Conservation (phyloP, 1,139 yeast species). For the Yarrowia galli region DNA sequence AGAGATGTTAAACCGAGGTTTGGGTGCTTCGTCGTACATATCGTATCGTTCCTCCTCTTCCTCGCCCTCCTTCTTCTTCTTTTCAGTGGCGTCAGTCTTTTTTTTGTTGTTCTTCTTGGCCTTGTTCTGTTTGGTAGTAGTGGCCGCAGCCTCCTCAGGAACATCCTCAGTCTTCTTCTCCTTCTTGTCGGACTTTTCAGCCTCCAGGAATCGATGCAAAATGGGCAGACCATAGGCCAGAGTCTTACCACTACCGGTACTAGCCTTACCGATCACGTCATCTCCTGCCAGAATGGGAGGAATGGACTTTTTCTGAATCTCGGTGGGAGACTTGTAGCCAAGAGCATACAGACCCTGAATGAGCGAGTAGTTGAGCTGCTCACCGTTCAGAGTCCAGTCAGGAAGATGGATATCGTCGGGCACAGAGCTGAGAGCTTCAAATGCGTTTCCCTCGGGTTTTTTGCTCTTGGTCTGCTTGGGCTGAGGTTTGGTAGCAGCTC, state of each 20-base stretch:
- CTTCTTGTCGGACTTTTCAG: slow-evolving; percentile 19
- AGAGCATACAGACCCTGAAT: slow-evolving; percentile 65
- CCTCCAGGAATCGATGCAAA: slow-evolving; percentile 60
- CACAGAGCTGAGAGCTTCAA: slow-evolving; percentile 45
- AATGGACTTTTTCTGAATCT: slow-evolving; percentile 78
- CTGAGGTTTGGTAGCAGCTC: slow-evolving; percentile 12
- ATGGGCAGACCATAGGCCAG: slow-evolving; percentile 96
- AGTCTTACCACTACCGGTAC: slow-evolving; percentile 98
- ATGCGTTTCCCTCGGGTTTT: slow-evolving; percentile 34
- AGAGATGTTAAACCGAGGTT: neutral
- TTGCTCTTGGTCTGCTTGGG: neutral
- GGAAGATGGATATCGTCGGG: slow-evolving; percentile 44
- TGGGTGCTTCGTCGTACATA: slow-evolving; percentile 12
- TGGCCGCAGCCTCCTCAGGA: slow-evolving; percentile 42
- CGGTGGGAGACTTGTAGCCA: slow-evolving; percentile 77
- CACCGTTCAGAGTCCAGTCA: slow-evolving; percentile 47
- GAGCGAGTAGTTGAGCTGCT: slow-evolving; percentile 59
- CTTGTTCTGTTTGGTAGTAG: slow-evolving; percentile 40
- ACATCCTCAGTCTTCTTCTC: slow-evolving; percentile 12
- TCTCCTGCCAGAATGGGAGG: slow-evolving; percentile 75
- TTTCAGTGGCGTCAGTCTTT: slow-evolving; percentile 43
- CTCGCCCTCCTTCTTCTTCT: slow-evolving; percentile 42
- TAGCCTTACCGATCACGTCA: slow-evolving; percentile 94
- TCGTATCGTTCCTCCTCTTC: neutral
- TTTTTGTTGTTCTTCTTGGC: neutral